Evolutionary conservation across 768 basidiomycete genomes (phyloP).

Genomic region (Fomitopsis pulvina): DNA sequence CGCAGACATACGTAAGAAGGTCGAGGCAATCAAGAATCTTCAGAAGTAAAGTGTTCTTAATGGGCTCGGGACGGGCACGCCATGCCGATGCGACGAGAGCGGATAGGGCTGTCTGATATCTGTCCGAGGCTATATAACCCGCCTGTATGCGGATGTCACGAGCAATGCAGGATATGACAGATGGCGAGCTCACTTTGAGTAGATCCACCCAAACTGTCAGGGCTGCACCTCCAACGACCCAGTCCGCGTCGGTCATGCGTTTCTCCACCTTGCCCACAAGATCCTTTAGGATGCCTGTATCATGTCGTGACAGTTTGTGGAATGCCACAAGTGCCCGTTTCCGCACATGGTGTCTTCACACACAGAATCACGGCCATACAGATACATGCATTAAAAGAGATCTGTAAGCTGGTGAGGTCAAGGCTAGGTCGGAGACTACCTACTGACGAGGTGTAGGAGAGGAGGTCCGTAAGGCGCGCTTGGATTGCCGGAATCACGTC

Average conservation of each 20-base stretch:
- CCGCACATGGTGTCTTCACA: conserved; percentile 47
- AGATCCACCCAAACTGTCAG: conserved; percentile 25
- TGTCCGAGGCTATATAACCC: conserved; percentile 12
- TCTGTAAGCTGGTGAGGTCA: neutral
- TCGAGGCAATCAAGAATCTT: conserved; percentile 12
- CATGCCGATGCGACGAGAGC: conserved; percentile 12
- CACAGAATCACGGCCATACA: neutral
- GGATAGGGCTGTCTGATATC: conserved; percentile 7
- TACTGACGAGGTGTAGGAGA: conserved; percentile 75
- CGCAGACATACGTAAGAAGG: conserved; percentile 11
- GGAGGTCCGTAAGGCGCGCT: conserved; percentile 52
- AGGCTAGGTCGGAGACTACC: conserved; percentile 19
- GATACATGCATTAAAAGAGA: neutral
- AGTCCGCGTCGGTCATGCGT: conserved; percentile 38
- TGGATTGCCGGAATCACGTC: conserved; percentile 76
- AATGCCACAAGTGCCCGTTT: conserved; percentile 58
- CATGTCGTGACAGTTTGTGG: conserved; percentile 41
- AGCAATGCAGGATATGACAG: neutral
- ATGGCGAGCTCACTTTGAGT: conserved; percentile 23
- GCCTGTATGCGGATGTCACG: conserved; percentile 5
- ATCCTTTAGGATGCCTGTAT: conserved; percentile 39
- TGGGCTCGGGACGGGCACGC: conserved; percentile 6
- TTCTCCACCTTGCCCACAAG: conserved; percentile 33
- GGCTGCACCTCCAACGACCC: conserved; percentile 40
- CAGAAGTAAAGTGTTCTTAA: conserved; percentile 7